Base-by-base conservation (phyloP, 2,329 filamentous ascomycete genomes). In the Dothideomycetidae sp. region DNA sequence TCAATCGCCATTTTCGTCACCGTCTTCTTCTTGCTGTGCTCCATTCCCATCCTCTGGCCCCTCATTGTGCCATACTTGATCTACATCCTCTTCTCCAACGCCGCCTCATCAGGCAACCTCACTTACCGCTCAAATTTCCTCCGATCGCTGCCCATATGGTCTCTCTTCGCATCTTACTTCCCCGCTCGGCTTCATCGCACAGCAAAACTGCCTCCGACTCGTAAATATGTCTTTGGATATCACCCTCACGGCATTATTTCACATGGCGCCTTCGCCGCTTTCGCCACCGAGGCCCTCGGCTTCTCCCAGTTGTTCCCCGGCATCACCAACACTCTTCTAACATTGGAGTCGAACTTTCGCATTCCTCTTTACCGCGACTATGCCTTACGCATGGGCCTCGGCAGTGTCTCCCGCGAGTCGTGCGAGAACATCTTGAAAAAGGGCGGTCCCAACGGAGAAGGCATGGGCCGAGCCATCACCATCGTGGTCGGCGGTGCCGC, bases 221-320 rank as follows among this genome's bases (percentile, higher is more conserved):
- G 85, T 44, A 93, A 93, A 59, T 98, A 96, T 62, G 85, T 98
- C 45, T 85, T 98, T 50, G 88, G 88, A 31, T 96, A 96, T 57
- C 90, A 96, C 51, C 90, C 90, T 0, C 90, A 98, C 54, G 88
- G 90, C 15, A 96, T 98, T 57, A 94, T 98, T 52, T 90, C 81
- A 4, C 84, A 94, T 50, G 90, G 88, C n/a, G 88, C 86, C 0
- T 94, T 88, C 62, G 82, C 77, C 4, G 81, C 86, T 4, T 96
- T 96, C 53, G 81, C 71, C 3, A 96, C 88, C 1, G 86, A 94
- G 50, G 84, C 84, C 0, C 68, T 94, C 0, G 84, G 84, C 0
- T 96, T 94, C 57, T 70, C 73, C 0, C 74, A 81, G 39, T 73
- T 93, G 43, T 98, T 94, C 51, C 90, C 90, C 0, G 88, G 85